These are phyloP conservation scores for Erodium texanum DNA, from an alignment of 441 rosid genomes.

Conservation along the genomic window DNA sequence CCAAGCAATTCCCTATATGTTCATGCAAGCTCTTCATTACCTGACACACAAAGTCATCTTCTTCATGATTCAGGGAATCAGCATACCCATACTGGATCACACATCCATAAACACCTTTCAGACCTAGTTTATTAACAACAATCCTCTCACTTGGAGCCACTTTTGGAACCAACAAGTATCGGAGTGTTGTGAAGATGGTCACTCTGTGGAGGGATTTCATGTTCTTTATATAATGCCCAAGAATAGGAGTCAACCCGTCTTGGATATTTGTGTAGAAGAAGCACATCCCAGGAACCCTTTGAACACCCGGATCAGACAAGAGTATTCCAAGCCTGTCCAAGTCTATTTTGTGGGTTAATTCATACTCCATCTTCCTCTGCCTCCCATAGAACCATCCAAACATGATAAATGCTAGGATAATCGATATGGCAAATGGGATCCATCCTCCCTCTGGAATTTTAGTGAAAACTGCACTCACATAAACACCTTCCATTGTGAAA, in stretches of 20 bases:
- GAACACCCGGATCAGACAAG: slow-evolving; percentile 38
- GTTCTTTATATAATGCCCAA: slow-evolving; percentile 50
- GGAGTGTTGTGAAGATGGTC: slow-evolving; percentile 46
- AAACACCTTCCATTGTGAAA: slow-evolving; percentile 54
- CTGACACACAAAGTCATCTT: slow-evolving; percentile 40
- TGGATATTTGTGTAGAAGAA: slow-evolving; percentile 64
- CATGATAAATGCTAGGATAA: slow-evolving; percentile 50
- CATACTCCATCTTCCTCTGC: slow-evolving; percentile 54
- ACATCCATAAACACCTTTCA: slow-evolving; percentile 42
- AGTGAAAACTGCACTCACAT: slow-evolving; percentile 51
- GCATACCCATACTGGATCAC: slow-evolving; percentile 53
- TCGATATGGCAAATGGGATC: slow-evolving; percentile 61
- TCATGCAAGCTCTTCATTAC: slow-evolving; percentile 32
- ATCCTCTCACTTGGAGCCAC: slow-evolving; percentile 43
- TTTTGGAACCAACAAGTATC: slow-evolving; percentile 45
- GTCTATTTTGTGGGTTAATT: slow-evolving; percentile 42
- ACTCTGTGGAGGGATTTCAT: slow-evolving; percentile 55
- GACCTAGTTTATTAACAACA: slow-evolving; percentile 29
- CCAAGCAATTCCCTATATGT: slow-evolving; percentile 20
- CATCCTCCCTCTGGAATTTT: slow-evolving; percentile 61
- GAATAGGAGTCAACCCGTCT: slow-evolving; percentile 51
- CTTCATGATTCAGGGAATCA: slow-evolving; percentile 43
- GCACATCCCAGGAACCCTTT: slow-evolving; percentile 53
- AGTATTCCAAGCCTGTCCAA: slow-evolving; percentile 32
- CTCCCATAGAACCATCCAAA: slow-evolving; percentile 68